phyloP scores from a whole-genome alignment of 768 basidiomycete species.

The Coprinopsis sp. region DNA sequence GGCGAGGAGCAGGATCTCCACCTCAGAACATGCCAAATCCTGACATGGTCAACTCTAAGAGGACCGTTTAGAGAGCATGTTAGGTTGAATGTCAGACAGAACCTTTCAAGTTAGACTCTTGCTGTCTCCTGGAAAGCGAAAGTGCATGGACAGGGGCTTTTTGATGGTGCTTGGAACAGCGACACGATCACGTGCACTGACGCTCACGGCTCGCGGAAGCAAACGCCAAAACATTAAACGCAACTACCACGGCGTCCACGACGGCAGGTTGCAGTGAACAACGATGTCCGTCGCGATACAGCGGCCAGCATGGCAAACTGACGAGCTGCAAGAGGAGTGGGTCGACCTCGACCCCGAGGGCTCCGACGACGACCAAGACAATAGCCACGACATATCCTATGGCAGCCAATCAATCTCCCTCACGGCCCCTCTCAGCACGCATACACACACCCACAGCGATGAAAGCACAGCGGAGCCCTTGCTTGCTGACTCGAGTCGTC shows the following conservation, averaged over 20 bases:
- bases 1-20: too few species aligned
- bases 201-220: slow-evolving; percentile 2
- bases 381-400: slow-evolving; percentile 34
- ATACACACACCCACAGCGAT: slow-evolving; percentile 44
- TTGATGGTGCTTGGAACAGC: too few species aligned
- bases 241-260: slow-evolving; percentile 3
- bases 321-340: slow-evolving; percentile 92
- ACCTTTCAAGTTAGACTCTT: too few species aligned
- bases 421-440: slow-evolving; percentile 50
- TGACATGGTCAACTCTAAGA: too few species aligned
- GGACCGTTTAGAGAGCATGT: too few species aligned
- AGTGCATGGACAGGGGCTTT: too few species aligned
- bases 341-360: slow-evolving; percentile 53
- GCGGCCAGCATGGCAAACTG: slow-evolving; percentile 77
- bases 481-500: slow-evolving; percentile 24
- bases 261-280: slow-evolving; percentile 10
- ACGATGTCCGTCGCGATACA: slow-evolving; percentile 27
- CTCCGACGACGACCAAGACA: slow-evolving; percentile 31
- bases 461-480: slow-evolving; percentile 22
- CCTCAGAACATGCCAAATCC: too few species aligned
- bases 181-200: slow-evolving; percentile 5
- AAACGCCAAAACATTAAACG: background rate
- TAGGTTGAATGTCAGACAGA: too few species aligned
- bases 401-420: slow-evolving; percentile 57
- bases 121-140: too few species aligned